These are phyloP conservation scores for Thraustochytrium sp. DNA, from an alignment of 352 stramenopile genomes.

Conservation along the genomic window DNA sequence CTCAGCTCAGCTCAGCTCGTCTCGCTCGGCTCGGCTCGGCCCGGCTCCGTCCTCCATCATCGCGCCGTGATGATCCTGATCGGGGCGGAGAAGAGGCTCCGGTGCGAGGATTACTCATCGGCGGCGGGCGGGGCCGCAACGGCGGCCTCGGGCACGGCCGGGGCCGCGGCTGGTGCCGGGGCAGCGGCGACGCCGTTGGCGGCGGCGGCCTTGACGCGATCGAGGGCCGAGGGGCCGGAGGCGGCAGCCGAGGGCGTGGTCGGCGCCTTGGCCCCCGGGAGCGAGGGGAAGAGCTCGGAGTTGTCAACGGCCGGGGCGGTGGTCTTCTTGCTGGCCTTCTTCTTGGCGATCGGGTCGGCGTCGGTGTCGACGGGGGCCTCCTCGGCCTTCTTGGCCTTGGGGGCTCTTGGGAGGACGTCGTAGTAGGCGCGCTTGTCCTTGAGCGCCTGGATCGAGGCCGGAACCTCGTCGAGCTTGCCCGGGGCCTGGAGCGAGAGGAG, in stretches of 20 bases:
- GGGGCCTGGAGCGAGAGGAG: background rate
- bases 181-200: background rate
- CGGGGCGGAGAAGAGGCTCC: too few relatives aligned
- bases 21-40: too few relatives aligned
- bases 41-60: too few relatives aligned
- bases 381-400: conserved; percentile 1
- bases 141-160: background rate
- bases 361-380: background rate
- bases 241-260: background rate
- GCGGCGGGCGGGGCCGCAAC: too few relatives aligned
- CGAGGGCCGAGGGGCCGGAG: background rate
- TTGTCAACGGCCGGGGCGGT: background rate
- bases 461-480: background rate
- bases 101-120: too few relatives aligned
- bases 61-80: too few relatives aligned
- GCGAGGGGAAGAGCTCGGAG: conserved; percentile 9
- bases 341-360: background rate
- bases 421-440: conserved; percentile 30
- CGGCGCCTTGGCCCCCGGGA: background rate
- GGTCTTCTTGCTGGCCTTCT: conserved; percentile 10
- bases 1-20: too few relatives aligned
- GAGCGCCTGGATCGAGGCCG: background rate
- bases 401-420: background rate
- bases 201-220: conserved; percentile 3
- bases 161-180: background rate